phyloP scores from a whole-genome alignment of 371 early-diverging fungal genomes.

The Choanephora cucurbitarum region DNA sequence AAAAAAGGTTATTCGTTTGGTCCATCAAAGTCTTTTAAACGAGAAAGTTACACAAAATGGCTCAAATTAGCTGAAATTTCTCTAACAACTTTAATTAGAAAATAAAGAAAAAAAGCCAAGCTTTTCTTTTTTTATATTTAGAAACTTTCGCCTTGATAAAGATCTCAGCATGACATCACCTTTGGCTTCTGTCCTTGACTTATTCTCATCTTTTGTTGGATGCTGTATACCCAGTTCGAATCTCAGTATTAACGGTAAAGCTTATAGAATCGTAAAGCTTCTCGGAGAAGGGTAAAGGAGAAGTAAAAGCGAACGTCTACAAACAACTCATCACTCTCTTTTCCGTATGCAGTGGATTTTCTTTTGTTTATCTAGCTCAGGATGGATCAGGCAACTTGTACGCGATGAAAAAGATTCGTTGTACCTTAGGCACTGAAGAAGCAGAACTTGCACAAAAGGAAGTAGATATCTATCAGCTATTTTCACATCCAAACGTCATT shows the following conservation, averaged over 20 bases:
- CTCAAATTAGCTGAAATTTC: no score
- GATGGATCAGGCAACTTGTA: slow-evolving; percentile 57
- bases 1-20: no score
- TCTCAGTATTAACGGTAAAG: slow-evolving; percentile 64
- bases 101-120: no score
- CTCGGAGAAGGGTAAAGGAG: slow-evolving; percentile 81
- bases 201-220: slow-evolving; percentile 15
- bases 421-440: slow-evolving; percentile 62
- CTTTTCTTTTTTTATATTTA: no score
- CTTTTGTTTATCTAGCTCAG: slow-evolving; percentile 70
- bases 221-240: slow-evolving; percentile 60
- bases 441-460: slow-evolving; percentile 60
- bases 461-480: slow-evolving; percentile 61
- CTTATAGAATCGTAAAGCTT: slow-evolving; percentile 63
- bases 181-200: slow-evolving; percentile 16
- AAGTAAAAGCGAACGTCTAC: no score
- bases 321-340: no score
- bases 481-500: slow-evolving; percentile 65
- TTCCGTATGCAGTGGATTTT: slow-evolving; percentile 68
- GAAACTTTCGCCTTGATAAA: no score
- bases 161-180: slow-evolving; percentile 12
- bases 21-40: no score
- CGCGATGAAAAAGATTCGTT: slow-evolving; percentile 74
- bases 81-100: no score
- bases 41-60: no score